Evolutionary conservation across 345 rosid species (phyloP).

Genomic region (Eucalyptus decipiens): DNA sequence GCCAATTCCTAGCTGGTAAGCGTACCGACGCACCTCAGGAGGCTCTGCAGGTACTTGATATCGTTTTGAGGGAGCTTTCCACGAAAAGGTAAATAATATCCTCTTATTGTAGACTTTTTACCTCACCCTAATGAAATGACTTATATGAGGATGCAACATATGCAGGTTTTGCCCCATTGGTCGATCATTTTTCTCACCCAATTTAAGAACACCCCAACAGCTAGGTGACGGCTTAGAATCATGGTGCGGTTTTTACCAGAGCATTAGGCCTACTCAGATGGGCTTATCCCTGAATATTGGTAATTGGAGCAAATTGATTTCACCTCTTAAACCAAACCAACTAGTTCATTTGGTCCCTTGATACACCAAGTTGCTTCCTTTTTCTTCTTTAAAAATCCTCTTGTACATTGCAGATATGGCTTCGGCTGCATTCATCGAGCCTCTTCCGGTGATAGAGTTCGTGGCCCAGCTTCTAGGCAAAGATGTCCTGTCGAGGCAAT

Average conservation of each 20-base stretch:
- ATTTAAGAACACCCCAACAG: slow-evolving; percentile 58
- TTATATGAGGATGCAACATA: background rate
- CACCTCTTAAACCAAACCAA: background rate
- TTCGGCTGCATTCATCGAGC: slow-evolving; percentile 95
- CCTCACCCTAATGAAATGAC: background rate
- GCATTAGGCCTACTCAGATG: slow-evolving; percentile 98
- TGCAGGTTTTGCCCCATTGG: slow-evolving; percentile 76
- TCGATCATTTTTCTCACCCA: slow-evolving; percentile 91
- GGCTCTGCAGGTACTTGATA: slow-evolving; percentile 80
- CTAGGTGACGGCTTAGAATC: slow-evolving; percentile 98
- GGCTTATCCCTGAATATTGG: slow-evolving; percentile 94
- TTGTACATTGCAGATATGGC: slow-evolving; percentile 62
- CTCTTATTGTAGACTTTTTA: background rate
- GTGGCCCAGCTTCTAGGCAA: slow-evolving; percentile 89
- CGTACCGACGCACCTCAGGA: slow-evolving; percentile 90
- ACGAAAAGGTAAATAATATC: slow-evolving; percentile 41
- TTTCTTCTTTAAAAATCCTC: background rate
- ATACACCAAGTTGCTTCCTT: background rate
- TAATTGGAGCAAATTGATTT: slow-evolving; percentile 3
- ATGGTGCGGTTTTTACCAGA: slow-evolving; percentile 98
- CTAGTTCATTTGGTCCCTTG: background rate
- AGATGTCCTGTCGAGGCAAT: slow-evolving; percentile 62
- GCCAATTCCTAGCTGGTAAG: slow-evolving; percentile 86
- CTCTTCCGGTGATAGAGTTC: slow-evolving; percentile 92
- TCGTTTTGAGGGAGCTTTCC: slow-evolving; percentile 85